These are phyloP conservation scores for Epichloe gansuensis DNA, from an alignment of 2,329 filamentous ascomycete genomes.

Conservation along the genomic window DNA sequence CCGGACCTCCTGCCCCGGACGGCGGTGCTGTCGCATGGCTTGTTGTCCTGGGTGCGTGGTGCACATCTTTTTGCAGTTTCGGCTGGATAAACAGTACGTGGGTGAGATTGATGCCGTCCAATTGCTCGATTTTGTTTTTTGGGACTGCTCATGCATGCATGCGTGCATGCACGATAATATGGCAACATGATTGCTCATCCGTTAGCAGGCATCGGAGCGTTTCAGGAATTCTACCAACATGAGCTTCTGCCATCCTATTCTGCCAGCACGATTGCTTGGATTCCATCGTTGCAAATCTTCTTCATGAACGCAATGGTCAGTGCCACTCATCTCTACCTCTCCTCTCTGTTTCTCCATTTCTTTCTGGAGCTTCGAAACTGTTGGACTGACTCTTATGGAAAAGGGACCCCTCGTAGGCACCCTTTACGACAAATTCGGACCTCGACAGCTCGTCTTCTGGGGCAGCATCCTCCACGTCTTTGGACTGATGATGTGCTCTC, in stretches of 20 bases:
- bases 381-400: neutral
- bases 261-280: conserved; percentile 40
- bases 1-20: conserved; percentile 8
- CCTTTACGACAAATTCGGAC: conserved; percentile 47
- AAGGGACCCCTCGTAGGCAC: conserved; percentile 43
- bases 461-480: conserved; percentile 42
- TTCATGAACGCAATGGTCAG: conserved; percentile 30
- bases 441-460: conserved; percentile 34
- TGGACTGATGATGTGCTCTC: conserved; percentile 44
- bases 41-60: conserved; percentile 19
- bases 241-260: conserved; percentile 30
- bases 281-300: conserved; percentile 38
- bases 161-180: neutral
- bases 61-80: conserved; percentile 19
- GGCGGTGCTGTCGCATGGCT: conserved; percentile 17
- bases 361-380: neutral
- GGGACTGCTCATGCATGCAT: neutral
- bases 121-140: neutral
- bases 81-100: conserved; percentile 17
- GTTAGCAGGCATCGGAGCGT: conserved; percentile 27
- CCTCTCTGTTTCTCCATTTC: neutral
- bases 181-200: neutral
- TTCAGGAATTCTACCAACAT: conserved; percentile 38
- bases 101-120: neutral
- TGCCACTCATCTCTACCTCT: neutral